Base-by-base conservation (phyloP, 2,329 filamentous ascomycete genomes). In the Exophiala phaeomuriformis region DNA sequence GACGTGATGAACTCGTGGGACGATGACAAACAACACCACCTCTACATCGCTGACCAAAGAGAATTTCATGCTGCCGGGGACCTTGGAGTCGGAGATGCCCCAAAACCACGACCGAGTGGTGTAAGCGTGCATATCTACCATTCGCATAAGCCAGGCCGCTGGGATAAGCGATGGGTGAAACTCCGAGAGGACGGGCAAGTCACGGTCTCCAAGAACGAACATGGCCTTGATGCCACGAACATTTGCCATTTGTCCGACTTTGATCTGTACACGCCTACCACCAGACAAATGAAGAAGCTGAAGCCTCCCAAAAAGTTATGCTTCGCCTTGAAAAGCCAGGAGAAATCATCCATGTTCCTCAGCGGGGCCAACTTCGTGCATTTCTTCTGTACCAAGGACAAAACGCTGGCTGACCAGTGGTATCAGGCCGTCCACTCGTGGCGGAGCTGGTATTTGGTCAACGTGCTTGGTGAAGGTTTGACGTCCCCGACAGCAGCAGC, bases 1-100 rank as follows among this genome's bases (percentile, higher is more conserved):
- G 88, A 95, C 64, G 81, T 95, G 27, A 80, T 96, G 78, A 94
- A 95, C 67, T 94, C 90, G 0, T 97, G 91, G 91, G 88, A 95
- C 56, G 76, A 78, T 41, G 90, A 95, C 67, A 75, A 78, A 2
- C 84, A 90, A 62, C 93, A 95, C 64, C 76, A 79, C 5, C 75
- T 97, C 9, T 71, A 86, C 12, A 76, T 96, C 27, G 72, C 84
- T 51, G 76, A 83, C 9, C 74, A 78, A 1, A 67, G 70, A 4
- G 62, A 69, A 7, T 67, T 19, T 19, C 19, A 66, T 43, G 65
- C 66, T 3, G 56, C 67, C 3, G 57, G 60, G 5, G 64, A 66
- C 31, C 76, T 96, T 4, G 82, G 87, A 28, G 71, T 84, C 3
- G 74, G 77, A 8, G 77, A 78, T 3, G 87, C 86, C 2, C 80